These are phyloP conservation scores for Tylopilus balloui DNA, from an alignment of 768 basidiomycete species.

Conservation along the genomic window DNA sequence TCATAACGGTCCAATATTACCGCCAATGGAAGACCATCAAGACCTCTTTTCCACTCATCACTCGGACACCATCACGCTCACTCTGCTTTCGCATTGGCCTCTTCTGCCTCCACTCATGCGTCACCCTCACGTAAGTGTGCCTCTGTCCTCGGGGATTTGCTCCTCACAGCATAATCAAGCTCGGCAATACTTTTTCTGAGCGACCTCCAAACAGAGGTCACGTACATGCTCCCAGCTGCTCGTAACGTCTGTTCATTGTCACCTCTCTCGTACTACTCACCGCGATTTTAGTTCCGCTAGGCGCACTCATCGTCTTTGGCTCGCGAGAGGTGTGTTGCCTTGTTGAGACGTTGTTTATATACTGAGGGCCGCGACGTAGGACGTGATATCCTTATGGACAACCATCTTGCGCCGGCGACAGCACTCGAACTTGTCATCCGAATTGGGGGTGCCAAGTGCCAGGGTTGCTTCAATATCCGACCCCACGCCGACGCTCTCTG, in stretches of 20 bases:
- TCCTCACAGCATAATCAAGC: constrained; percentile 20
- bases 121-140: constrained; percentile 39
- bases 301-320: constrained; percentile 46
- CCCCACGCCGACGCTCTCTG: constrained; percentile 1
- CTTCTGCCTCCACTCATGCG: constrained; percentile 43
- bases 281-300: constrained; percentile 42
- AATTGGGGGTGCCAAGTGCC: constrained; percentile 23
- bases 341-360: not conserved
- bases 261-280: not conserved
- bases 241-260: constrained; percentile 31
- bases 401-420: constrained; percentile 4
- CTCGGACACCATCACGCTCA: constrained; percentile 33
- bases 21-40: constrained; percentile 36
- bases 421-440: constrained; percentile 6
- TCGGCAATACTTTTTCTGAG: constrained; percentile 38
- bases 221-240: constrained; percentile 48
- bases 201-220: constrained; percentile 26
- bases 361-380: constrained; percentile 26
- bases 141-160: not conserved
- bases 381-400: constrained; percentile 36
- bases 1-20: constrained; percentile 42
- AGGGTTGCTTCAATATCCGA: constrained; percentile 18
- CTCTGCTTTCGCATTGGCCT: constrained; percentile 38
- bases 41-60: constrained; percentile 39
- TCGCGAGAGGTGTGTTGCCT: constrained; percentile 39